These are phyloP conservation scores for Kuraishia cidri DNA, from an alignment of 805 yeast species.

Conservation along the genomic window DNA sequence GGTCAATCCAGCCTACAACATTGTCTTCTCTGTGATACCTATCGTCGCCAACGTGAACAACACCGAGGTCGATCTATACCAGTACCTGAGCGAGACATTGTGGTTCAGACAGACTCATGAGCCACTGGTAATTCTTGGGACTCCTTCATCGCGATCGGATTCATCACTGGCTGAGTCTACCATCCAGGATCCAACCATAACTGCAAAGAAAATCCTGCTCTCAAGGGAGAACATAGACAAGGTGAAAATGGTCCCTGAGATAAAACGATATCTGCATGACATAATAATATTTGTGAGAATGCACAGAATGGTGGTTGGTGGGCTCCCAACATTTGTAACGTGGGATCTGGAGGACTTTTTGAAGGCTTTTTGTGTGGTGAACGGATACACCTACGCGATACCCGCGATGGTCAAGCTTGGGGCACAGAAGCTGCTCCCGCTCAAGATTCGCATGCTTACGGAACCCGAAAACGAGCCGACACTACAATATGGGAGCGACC, in stretches of 20 bases:
- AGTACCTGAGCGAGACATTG: constrained; percentile 13
- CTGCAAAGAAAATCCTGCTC: not conserved
- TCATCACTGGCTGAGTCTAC: constrained; percentile 1
- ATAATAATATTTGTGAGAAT: constrained; percentile 41
- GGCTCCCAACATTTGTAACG: constrained; percentile 38
- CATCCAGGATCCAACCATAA: not conserved
- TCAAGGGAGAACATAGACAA: not conserved
- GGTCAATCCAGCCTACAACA: too few species aligned
- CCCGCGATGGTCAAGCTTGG: constrained; percentile 46
- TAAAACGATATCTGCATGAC: constrained; percentile 47
- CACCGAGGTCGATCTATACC: constrained; percentile 9
- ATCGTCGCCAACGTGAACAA: constrained; percentile 10
- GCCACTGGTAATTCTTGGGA: not conserved
- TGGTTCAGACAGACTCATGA: constrained; percentile 22
- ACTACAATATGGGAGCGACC: constrained; percentile 47
- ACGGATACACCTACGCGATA: constrained; percentile 31
- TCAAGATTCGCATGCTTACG: constrained; percentile 24
- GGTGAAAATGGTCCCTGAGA: constrained; percentile 33
- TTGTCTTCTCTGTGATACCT: not conserved
- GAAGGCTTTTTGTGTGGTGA: constrained; percentile 30
- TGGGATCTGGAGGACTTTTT: constrained; percentile 30
- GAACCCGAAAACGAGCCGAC: constrained; percentile 39
- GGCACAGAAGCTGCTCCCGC: constrained; percentile 37
- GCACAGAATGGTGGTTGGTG: constrained; percentile 44
- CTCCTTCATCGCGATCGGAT: not conserved